These are phyloP conservation scores for Clonostachys rosea DNA, from an alignment of 2,329 filamentous ascomycete genomes.

Conservation along the genomic window DNA sequence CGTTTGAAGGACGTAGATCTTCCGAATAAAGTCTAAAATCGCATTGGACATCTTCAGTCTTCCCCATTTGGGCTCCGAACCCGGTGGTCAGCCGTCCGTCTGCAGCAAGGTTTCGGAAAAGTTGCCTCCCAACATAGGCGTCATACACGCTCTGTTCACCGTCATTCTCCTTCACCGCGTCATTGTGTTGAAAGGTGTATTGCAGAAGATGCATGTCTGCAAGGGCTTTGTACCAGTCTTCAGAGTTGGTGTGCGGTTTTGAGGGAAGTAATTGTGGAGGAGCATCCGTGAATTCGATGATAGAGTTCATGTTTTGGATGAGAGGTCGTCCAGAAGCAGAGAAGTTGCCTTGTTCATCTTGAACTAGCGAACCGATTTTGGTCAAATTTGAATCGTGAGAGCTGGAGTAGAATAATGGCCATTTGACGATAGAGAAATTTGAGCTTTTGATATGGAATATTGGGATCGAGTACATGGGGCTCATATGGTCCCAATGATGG, in stretches of 20 bases:
- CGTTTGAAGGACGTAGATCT: conserved; percentile 23
- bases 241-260: conserved; percentile 16
- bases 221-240: conserved; percentile 23
- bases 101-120: conserved; percentile 20
- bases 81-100: conserved; percentile 5
- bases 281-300: conserved; percentile 13
- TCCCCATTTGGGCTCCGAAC: background rate
- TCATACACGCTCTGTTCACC: conserved; percentile 18
- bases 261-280: conserved; percentile 13
- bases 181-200: conserved; percentile 28
- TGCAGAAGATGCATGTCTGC: conserved; percentile 29
- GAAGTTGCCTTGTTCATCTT: conserved; percentile 15
- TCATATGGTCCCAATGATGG: conserved; percentile 13
- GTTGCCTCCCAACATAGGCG: conserved; percentile 23
- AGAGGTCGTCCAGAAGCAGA: conserved; percentile 24
- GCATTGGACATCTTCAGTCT: background rate
- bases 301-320: conserved; percentile 31
- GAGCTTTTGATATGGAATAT: conserved; percentile 23
- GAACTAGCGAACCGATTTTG: conserved; percentile 30
- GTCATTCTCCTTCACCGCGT: conserved; percentile 15
- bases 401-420: conserved; percentile 33
- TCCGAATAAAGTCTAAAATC: conserved; percentile 12
- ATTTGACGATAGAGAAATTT: conserved; percentile 29
- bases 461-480: conserved; percentile 20
- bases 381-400: conserved; percentile 23